Base-by-base conservation (phyloP, 805 yeast genomes). In the Scheffersomyces coipomensis region DNA sequence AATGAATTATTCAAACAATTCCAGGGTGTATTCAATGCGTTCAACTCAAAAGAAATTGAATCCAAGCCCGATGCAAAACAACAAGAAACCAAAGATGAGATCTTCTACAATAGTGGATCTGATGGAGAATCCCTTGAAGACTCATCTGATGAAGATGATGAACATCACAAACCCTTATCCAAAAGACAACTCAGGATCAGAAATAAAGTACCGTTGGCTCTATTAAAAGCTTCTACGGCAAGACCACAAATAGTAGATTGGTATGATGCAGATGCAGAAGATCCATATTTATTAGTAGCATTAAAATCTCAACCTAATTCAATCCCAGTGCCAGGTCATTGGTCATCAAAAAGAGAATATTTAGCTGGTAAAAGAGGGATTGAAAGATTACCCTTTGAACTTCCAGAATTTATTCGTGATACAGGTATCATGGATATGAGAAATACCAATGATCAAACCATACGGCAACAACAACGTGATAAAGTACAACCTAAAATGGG, bases 351-450 rank as follows among this genome's bases (percentile, higher is more conserved):
- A 53, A 67, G 85, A 37, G 96, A 86, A 27, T 89, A 82, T 49
- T 62, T 89, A 3, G 66, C 88, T 1, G 71, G 81, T 1, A 76
- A 80, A 45, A 71, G 85, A 37, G 84, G 90, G 1, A 46, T 79
- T 17, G 89, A 81, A 39, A 80, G 80, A 49, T 73, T 74, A 8
- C 88, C 88, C 0, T 91, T 86, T 55, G 78, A 79, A 52, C 67
- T 91, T 16, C 98, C 98, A 0, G 71, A 78, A 30, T 85, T 78
- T 49, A 88, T 93, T 29, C 71, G 67, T 29, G 87, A 80, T 37
- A 90, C 97, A 0, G 96, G 96, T 2, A 89, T 91, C 19, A 76
- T 80, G 46, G 89, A 86, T 39, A 85, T 91, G 95, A 76, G 97
- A 56, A 78, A 81, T 2, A 58, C 66, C 4, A 81, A 81, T 32